Conservation (phyloP, 225 moss, liverwort and hornwort species). For the Antitrichia curtipendula region DNA sequence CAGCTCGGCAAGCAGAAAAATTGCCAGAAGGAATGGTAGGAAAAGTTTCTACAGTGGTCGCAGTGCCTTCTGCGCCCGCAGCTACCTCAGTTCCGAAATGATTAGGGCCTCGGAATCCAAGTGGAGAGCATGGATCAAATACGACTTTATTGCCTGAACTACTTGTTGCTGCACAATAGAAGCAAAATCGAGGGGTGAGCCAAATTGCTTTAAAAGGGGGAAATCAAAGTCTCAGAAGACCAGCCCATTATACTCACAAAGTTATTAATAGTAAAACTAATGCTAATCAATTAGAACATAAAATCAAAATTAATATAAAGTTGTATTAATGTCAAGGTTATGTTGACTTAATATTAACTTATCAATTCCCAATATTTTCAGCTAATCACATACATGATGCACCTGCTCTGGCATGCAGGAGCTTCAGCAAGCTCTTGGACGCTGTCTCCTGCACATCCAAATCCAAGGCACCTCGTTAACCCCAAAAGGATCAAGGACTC, state of each 20-base stretch:
- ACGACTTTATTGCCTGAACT: not conserved
- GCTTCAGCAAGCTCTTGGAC: conserved; percentile 12
- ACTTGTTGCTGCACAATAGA: not conserved
- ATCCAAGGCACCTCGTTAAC: not conserved
- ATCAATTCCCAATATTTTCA: not conserved
- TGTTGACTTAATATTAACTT: not conserved
- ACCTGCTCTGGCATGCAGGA: conserved; percentile 5
- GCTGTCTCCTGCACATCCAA: conserved; percentile 17
- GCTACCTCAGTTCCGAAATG: not conserved
- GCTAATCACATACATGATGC: not conserved
- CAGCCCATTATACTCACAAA: not conserved
- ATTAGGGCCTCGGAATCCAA: not conserved
- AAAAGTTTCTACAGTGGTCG: not conserved
- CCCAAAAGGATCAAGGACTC: not conserved
- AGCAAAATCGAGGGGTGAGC: not conserved
- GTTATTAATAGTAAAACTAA: not conserved
- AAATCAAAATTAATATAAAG: not conserved
- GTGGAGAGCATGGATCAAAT: conserved; percentile 26
- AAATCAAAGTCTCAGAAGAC: not conserved
- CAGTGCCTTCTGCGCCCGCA: not conserved
- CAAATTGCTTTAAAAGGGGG: not conserved
- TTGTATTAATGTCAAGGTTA: too few species aligned
- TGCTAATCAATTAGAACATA: not conserved
- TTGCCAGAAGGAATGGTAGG: conserved; percentile 10
- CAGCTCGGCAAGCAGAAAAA: conserved; percentile 34